Conservation (phyloP, 495 filamentous ascomycete species). For the Neurospora cerealis region DNA sequence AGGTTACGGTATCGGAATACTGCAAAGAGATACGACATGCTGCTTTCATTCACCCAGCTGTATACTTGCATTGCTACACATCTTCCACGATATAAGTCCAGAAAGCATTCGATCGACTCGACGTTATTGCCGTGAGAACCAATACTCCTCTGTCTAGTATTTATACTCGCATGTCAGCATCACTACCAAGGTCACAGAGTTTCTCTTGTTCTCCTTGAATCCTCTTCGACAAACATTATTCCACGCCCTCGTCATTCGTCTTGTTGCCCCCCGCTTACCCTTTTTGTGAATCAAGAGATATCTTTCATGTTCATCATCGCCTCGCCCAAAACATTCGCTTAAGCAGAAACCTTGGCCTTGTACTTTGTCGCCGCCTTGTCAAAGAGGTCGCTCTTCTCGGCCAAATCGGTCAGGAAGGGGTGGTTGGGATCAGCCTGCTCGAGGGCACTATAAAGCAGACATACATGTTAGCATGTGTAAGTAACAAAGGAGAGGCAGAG, state of each 20-base stretch:
- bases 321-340: not conserved
- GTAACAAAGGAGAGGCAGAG: not conserved
- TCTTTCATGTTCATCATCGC: not conserved
- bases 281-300: not conserved
- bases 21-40: not conserved
- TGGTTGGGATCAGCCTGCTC: slow-evolving; percentile 50
- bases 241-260: not conserved
- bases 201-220: not conserved
- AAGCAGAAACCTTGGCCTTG: slow-evolving; percentile 58
- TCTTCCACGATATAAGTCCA: not conserved
- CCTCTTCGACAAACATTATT: not conserved
- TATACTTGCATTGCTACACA: not conserved
- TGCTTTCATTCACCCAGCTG: not conserved
- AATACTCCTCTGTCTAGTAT: not conserved
- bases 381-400: slow-evolving; percentile 69
- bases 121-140: not conserved
- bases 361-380: slow-evolving; percentile 74
- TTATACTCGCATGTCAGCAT: not conserved
- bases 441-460: slow-evolving; percentile 38
- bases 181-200: not conserved
- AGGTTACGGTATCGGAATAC: not conserved
- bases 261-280: not conserved
- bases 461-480: not conserved
- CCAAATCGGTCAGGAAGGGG: slow-evolving; percentile 53
- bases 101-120: not conserved